Conservation (phyloP, 2,329 filamentous ascomycete species). For the Rachicladosporium sp. region DNA sequence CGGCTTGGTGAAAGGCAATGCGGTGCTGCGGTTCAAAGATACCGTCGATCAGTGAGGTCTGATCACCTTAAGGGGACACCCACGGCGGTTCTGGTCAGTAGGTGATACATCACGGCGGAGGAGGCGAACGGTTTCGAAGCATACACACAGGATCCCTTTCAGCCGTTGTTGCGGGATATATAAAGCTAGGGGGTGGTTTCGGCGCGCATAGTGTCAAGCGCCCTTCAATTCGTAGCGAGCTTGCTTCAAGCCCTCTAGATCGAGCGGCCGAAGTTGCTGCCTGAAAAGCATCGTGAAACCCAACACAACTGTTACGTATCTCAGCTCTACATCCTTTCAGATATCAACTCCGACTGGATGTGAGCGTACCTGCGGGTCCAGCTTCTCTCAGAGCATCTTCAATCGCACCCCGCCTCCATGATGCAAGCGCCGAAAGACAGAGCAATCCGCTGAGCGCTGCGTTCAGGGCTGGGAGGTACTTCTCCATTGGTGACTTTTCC, state of each 20-base stretch:
- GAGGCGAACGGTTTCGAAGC: too few relatives aligned
- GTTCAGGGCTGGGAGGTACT: conserved; percentile 37
- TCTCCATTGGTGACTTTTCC: conserved; percentile 38
- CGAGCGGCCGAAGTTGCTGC: conserved; percentile 53
- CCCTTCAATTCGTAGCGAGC: conserved; percentile 58
- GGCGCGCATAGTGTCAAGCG: conserved; percentile 32
- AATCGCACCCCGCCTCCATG: too few relatives aligned
- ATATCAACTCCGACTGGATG: not conserved
- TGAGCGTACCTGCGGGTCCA: conserved; percentile 23
- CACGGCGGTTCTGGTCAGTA: too few relatives aligned
- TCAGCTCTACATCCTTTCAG: not conserved
- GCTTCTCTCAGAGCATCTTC: conserved; percentile 23
- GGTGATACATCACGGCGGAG: too few relatives aligned
- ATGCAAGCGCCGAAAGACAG: too few relatives aligned
- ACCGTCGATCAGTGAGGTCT: conserved; percentile 46
- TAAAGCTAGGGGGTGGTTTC: too few relatives aligned
- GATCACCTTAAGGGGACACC: too few relatives aligned
- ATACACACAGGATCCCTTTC: too few relatives aligned
- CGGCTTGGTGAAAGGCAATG: conserved; percentile 72
- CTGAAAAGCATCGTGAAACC: conserved; percentile 49
- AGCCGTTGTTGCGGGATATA: too few relatives aligned
- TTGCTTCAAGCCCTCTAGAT: conserved; percentile 52
- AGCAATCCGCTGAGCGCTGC: too few relatives aligned
- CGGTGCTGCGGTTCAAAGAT: conserved; percentile 85
- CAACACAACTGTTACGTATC: conserved; percentile 38